Evolutionary conservation across 768 basidiomycete species (phyloP).

Genomic region (Boletus edulis): DNA sequence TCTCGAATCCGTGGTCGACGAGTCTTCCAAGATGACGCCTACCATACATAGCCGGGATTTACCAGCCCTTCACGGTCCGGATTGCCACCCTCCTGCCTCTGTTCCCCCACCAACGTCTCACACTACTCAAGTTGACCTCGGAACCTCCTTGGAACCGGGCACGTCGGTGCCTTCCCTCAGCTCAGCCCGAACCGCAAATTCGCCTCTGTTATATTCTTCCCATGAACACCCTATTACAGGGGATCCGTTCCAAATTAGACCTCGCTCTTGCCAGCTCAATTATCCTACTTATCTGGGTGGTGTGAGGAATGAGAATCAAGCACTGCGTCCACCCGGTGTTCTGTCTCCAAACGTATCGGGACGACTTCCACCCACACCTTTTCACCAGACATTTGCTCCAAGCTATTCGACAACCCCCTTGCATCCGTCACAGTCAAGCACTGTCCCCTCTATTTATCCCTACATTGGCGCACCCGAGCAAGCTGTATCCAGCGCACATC

Average conservation of each 20-base stretch:
- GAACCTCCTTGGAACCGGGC: conserved; percentile 37
- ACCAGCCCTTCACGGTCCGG: conserved; percentile 7
- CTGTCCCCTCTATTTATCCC: conserved; percentile 13
- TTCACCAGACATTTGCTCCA: conserved; percentile 15
- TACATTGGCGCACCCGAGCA: conserved; percentile 10
- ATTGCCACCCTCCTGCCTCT: conserved; percentile 15
- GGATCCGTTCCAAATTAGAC: conserved; percentile 45
- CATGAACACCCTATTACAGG: conserved; percentile 4
- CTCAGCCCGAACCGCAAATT: conserved; percentile 7
- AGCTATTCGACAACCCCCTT: conserved; percentile 19
- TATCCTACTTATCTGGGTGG: conserved; percentile 28
- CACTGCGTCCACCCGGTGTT: conserved; percentile 1
- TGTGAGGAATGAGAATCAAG: conserved; percentile 16
- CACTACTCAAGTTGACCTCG: conserved; percentile 18
- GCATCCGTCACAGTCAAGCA: conserved; percentile 10
- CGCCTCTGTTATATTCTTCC: neutral
- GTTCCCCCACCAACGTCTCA: conserved; percentile 27
- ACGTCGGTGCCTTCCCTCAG: conserved; percentile 2
- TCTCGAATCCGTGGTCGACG: conserved; percentile 68
- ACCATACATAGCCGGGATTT: conserved; percentile 29
- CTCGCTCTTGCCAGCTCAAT: conserved; percentile 46
- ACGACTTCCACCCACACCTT: conserved; percentile 8
- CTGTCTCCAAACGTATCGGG: conserved; percentile 3
- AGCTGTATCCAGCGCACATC: conserved; percentile 1
- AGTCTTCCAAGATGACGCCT: conserved; percentile 64